Base-by-base conservation (phyloP, 306 rosid species). In the Vigna reflexopilosa region DNA sequence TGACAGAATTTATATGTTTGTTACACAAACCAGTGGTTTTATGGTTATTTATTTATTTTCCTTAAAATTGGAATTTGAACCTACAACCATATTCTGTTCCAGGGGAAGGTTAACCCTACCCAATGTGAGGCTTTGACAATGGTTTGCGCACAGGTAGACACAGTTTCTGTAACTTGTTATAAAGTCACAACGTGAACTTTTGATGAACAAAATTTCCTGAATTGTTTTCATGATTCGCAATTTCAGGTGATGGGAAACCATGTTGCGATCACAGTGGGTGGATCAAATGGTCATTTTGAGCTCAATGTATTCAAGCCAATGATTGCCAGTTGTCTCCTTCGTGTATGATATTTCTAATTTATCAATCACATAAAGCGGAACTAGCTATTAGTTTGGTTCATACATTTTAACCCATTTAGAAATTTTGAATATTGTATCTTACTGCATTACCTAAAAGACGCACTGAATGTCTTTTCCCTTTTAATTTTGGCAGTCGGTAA, bases 31-130 rank as follows among this genome's bases (percentile, higher is more conserved):
- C 2, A 70, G 34, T 67, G 24, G 70, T 42, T 67, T 77, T 22
- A 32, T 38, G 73, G 14, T 51, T 67, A 44, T 45, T 55, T 38
- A 67, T 55, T 15, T n/a, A 75, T 28, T 81, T 64, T 50, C 28
- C 12, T 76, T 51, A 68, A 26, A 74, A 22, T 30, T 67, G 48
- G 32, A 82, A 58, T 56, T 82, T 78, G 76, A 68, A 38, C 58
- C 28, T 57, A 58, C 15, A 19, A 48, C 40, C 71, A 48, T 77
- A 11, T 86, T 64, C 28, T 71, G 76, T 90, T 89, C 74, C 93
- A 96, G 99, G 99, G 99, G 55, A 96, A 96, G 96, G 99, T 96
- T 81, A 96, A 96, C 83, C 99, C 99, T 70, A 96, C 99, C 63
- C 99, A 93, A 70, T 93, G 99, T 70, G 99, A 96, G 88, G 99